Evolutionary conservation across 176 grass and related monocot species (phyloP).

Genomic region (Eragrostis curvula): DNA sequence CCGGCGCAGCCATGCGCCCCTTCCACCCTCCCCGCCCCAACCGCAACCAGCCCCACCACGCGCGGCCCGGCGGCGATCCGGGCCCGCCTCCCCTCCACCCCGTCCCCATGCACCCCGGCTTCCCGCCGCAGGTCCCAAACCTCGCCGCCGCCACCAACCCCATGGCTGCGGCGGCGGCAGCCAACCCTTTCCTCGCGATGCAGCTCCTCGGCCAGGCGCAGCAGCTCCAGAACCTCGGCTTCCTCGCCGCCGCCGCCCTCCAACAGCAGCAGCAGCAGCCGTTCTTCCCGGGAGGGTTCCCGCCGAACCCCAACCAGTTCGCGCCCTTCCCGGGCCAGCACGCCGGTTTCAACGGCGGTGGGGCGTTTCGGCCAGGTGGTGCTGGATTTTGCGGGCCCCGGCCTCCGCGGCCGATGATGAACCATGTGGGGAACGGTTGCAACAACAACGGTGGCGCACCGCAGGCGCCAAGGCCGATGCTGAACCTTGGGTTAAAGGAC

Average conservation of each 20-base stretch:
- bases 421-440: constrained; percentile 6
- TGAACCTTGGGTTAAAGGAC: constrained; percentile 26
- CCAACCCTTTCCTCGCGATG: constrained; percentile 57
- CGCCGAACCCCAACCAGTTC: constrained; percentile 51
- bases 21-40: constrained; percentile 62
- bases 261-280: constrained; percentile 42
- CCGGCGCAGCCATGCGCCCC: constrained; percentile 52
- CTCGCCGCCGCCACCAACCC: constrained; percentile 48
- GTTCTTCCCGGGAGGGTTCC: constrained; percentile 49
- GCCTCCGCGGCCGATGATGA: constrained; percentile 37
- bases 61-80: constrained; percentile 42
- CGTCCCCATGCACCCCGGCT: constrained; percentile 34
- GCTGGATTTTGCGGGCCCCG: constrained; percentile 8
- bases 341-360: constrained; percentile 20
- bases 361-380: constrained; percentile 38
- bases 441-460: neutral
- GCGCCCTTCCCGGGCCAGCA: constrained; percentile 14
- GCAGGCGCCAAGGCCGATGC: neutral
- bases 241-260: constrained; percentile 47
- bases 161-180: constrained; percentile 48
- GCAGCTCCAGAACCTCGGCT: constrained; percentile 60
- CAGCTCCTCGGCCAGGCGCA: constrained; percentile 61
- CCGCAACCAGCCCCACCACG: constrained; percentile 27
- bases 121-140: constrained; percentile 38
- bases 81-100: constrained; percentile 22